These are phyloP conservation scores for Neopestalotiopsis sp. DNA, from an alignment of 2,329 filamentous ascomycete species.

Conservation along the genomic window DNA sequence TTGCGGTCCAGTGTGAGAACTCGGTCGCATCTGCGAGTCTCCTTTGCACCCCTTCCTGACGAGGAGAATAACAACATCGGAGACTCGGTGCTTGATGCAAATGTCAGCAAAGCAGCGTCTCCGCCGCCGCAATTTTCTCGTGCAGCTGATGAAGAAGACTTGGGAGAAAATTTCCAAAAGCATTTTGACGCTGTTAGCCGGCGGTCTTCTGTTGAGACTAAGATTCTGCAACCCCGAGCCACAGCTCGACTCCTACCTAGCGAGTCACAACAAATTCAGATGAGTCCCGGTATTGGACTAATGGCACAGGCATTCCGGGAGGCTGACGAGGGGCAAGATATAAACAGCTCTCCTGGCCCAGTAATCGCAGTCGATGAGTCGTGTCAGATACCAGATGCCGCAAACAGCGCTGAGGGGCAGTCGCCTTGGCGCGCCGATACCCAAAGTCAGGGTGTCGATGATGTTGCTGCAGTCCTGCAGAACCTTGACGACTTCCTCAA, in stretches of 20 bases:
- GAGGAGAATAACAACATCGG: slow-evolving; percentile 29
- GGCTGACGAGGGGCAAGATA: slow-evolving; percentile 41
- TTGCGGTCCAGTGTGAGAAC: background rate
- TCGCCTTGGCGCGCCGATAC: slow-evolving; percentile 34
- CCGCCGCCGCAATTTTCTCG: slow-evolving; percentile 48
- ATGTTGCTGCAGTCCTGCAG: slow-evolving; percentile 50
- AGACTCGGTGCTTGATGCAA: no score
- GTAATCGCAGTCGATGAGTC: slow-evolving; percentile 11
- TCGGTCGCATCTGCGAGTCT: slow-evolving; percentile 35
- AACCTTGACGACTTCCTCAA: slow-evolving; percentile 52
- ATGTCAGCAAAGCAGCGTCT: slow-evolving; percentile 21
- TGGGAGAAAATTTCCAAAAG: slow-evolving; percentile 46
- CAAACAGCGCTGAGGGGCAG: slow-evolving; percentile 25
- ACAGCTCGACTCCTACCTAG: slow-evolving; percentile 45
- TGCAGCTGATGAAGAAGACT: slow-evolving; percentile 35
- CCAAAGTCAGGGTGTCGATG: slow-evolving; percentile 38
- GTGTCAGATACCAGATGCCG: slow-evolving; percentile 16
- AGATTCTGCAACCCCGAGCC: slow-evolving; percentile 25
- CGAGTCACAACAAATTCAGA: slow-evolving; percentile 44
- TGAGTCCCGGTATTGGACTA: slow-evolving; percentile 47
- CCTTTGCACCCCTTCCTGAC: slow-evolving; percentile 37
- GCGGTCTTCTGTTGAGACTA: slow-evolving; percentile 37
- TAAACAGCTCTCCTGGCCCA: slow-evolving; percentile 18
- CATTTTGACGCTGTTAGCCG: slow-evolving; percentile 42
- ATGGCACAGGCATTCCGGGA: slow-evolving; percentile 56